These are phyloP conservation scores for Candida xyloterini DNA, from an alignment of 805 yeast genomes.

Conservation along the genomic window DNA sequence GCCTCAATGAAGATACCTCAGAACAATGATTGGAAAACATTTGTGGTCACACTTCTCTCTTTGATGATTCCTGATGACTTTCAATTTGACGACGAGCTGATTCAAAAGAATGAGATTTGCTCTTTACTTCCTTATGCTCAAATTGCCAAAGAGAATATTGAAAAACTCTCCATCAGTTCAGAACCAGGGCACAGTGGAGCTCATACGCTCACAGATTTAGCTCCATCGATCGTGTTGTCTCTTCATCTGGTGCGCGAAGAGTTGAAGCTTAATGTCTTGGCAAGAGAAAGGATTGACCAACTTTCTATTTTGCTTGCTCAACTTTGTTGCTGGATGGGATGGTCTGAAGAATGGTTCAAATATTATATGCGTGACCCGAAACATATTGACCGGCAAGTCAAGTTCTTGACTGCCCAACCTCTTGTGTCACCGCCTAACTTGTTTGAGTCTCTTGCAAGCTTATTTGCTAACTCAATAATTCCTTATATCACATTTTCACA, in stretches of 20 bases:
- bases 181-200: slow-evolving; percentile 17
- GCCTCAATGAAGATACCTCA: slow-evolving; percentile 36
- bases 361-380: slow-evolving; percentile 45
- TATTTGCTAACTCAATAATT: slow-evolving; percentile 43
- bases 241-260: slow-evolving; percentile 82
- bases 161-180: slow-evolving; percentile 8
- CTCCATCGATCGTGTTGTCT: slow-evolving; percentile 63
- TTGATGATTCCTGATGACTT: slow-evolving; percentile 46
- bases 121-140: slow-evolving; percentile 24
- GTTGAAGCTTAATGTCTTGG: slow-evolving; percentile 51
- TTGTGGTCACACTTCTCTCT: slow-evolving; percentile 49
- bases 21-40: slow-evolving; percentile 59
- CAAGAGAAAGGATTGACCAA: slow-evolving; percentile 32
- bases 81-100: slow-evolving; percentile 16
- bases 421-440: slow-evolving; percentile 60
- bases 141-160: slow-evolving; percentile 17
- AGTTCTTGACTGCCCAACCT: slow-evolving; percentile 43
- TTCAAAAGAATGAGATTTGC: slow-evolving; percentile 26
- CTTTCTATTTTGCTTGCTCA: slow-evolving; percentile 60
- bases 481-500: slow-evolving; percentile 67
- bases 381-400: slow-evolving; percentile 37
- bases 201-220: slow-evolving; percentile 47
- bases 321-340: slow-evolving; percentile 64
- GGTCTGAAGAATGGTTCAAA: slow-evolving; percentile 64
- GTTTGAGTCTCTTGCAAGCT: slow-evolving; percentile 51